These are phyloP conservation scores for Ceratobasidium sp. DNA, from an alignment of 1,284 basidiomycete species.

Conservation along the genomic window DNA sequence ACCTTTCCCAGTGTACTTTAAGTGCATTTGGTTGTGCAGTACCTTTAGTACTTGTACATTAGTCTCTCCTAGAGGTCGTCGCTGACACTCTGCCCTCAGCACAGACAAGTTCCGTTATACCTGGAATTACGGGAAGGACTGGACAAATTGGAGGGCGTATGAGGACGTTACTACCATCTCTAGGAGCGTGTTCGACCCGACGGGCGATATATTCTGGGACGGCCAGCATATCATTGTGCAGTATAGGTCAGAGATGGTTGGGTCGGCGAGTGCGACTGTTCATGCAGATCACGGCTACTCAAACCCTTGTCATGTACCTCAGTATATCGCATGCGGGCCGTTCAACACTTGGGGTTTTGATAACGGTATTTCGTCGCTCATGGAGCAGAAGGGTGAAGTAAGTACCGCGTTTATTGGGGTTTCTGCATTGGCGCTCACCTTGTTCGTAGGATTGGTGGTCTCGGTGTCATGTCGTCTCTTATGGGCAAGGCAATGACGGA, in stretches of 20 bases:
- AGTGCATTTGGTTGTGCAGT: no score
- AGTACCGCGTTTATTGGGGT: not conserved
- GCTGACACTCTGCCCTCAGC: no score
- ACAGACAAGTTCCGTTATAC: conserved; percentile 91
- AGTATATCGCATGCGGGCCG: conserved; percentile 85
- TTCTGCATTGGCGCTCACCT: not conserved
- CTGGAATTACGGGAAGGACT: conserved; percentile 85
- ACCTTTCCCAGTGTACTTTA: no score
- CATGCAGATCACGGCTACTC: no score
- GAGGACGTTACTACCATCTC: conserved; percentile 77
- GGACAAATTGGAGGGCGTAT: conserved; percentile 83
- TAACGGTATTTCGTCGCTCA: no score
- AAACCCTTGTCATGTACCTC: conserved; percentile 79
- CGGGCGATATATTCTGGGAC: conserved; percentile 70
- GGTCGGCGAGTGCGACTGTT: no score
- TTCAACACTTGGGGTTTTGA: conserved; percentile 94
- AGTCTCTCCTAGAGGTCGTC: no score
- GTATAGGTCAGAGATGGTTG: no score
- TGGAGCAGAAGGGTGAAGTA: conserved; percentile 84
- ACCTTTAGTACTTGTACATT: no score
- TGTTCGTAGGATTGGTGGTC: conserved; percentile 77
- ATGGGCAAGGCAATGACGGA: conserved; percentile 98
- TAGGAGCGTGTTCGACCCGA: conserved; percentile 65
- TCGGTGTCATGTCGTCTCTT: conserved; percentile 95
- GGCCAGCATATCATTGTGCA: no score